A percentile compares a stretch with the other conserved stretches of the same genome.
Conservation (phyloP, 2,329 filamentous ascomycete species). For the Tolypocladium paradoxum region DNA sequence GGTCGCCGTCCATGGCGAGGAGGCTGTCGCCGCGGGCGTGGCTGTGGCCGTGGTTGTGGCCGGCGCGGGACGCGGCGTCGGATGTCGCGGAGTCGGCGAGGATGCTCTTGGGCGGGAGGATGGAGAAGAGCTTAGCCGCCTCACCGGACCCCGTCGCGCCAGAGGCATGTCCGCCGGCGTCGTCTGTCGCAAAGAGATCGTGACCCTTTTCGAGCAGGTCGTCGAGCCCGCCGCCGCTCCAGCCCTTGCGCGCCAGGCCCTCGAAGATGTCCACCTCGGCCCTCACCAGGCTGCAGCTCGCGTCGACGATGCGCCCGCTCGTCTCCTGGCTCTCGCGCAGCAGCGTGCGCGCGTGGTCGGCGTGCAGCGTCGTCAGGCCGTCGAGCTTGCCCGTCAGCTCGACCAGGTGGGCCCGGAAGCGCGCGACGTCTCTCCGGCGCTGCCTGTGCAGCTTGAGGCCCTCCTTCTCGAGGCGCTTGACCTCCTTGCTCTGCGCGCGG, state of each 20-base stretch:
- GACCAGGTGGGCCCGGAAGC: slow-evolving; percentile 52
- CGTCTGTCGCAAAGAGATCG: slow-evolving; percentile 45
- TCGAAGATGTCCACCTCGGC: slow-evolving; percentile 64
- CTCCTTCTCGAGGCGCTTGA: slow-evolving; percentile 53
- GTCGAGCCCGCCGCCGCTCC: slow-evolving; percentile 55
- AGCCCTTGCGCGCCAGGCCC: slow-evolving; percentile 54
- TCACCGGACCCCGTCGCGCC: slow-evolving; percentile 16
- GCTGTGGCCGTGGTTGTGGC: slow-evolving; percentile 1
- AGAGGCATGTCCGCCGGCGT: slow-evolving; percentile 19
- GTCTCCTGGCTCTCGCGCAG: slow-evolving; percentile 55
- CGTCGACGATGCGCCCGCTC: slow-evolving; percentile 50
- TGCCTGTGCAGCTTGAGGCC: slow-evolving; percentile 52
- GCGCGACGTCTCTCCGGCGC: slow-evolving; percentile 47
- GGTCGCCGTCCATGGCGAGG: slow-evolving; percentile 33
- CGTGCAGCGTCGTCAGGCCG: slow-evolving; percentile 49
- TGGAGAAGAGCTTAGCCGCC: slow-evolving; percentile 47
- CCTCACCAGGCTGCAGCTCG: slow-evolving; percentile 52
- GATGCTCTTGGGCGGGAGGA: slow-evolving; percentile 53
- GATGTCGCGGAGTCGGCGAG: slow-evolving; percentile 37
- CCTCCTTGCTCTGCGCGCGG: slow-evolving; percentile 45
- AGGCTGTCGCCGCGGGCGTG: slow-evolving; percentile 44
- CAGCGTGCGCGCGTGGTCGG: slow-evolving; percentile 46
- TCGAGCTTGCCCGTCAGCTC: slow-evolving; percentile 52
- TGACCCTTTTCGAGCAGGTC: slow-evolving; percentile 53
- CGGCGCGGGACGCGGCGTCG: slow-evolving; percentile 13